Conservation (phyloP, 2,329 filamentous ascomycete species). For the Colletotrichum eleusines region DNA sequence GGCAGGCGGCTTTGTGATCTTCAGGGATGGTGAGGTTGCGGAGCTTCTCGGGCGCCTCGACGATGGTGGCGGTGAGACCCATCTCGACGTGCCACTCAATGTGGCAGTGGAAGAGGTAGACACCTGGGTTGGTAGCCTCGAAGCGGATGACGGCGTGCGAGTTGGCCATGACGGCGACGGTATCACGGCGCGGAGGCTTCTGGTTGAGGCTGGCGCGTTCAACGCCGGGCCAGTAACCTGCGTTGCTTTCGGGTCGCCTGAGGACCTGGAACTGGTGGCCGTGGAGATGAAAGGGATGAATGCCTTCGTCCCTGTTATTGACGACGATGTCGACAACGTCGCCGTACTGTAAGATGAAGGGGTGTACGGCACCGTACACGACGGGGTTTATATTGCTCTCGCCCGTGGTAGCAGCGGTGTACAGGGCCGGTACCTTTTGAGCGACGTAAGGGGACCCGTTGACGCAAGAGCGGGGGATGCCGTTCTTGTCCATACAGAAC, state of each 20-base stretch:
- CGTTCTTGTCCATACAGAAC: constrained; percentile 72
- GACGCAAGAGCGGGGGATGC: constrained; percentile 70
- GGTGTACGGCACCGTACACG: constrained; percentile 59
- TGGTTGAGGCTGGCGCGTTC: constrained; percentile 46
- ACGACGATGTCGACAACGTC: constrained; percentile 61
- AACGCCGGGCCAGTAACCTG: constrained; percentile 53
- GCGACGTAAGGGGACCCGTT: constrained; percentile 76
- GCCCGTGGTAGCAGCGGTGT: constrained; percentile 74
- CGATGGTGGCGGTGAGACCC: constrained; percentile 66
- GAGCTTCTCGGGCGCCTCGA: constrained; percentile 71
- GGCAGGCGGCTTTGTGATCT: constrained; percentile 65
- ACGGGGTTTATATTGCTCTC: constrained; percentile 55
- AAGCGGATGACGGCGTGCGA: constrained; percentile 66
- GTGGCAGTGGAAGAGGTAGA: constrained; percentile 70
- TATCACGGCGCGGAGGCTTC: constrained; percentile 53
- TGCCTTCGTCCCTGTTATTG: constrained; percentile 61
- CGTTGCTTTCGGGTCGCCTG: constrained; percentile 52
- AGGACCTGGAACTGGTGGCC: constrained; percentile 69
- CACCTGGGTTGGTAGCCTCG: constrained; percentile 64
- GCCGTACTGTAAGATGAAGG: constrained; percentile 54
- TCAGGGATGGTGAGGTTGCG: constrained; percentile 66
- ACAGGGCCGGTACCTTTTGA: constrained; percentile 78
- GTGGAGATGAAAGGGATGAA: constrained; percentile 67
- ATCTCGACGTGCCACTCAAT: constrained; percentile 73
- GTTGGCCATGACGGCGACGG: constrained; percentile 53